Evolutionary conservation across 2,329 filamentous ascomycete genomes (phyloP).

Genomic region (Sodiomyces alkalinus): DNA sequence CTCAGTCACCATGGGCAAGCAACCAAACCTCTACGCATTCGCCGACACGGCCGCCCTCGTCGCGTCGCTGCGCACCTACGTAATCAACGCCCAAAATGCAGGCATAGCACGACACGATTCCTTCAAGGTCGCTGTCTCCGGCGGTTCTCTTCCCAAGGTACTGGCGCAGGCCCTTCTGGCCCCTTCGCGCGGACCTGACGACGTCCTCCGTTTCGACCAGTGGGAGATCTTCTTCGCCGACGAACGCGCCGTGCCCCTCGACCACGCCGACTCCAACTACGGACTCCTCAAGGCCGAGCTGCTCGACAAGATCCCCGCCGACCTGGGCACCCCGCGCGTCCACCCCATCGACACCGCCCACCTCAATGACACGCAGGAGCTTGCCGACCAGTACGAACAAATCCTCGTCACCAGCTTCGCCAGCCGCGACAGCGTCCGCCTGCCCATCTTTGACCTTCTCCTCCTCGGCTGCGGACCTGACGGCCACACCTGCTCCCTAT

Average conservation of each 20-base stretch:
- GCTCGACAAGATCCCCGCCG: slow-evolving; percentile 69
- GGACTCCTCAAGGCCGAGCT: slow-evolving; percentile 73
- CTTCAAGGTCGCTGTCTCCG: slow-evolving; percentile 89
- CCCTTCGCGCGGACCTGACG: slow-evolving; percentile 32
- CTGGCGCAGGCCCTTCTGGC: slow-evolving; percentile 72
- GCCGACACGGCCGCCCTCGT: slow-evolving; percentile 54
- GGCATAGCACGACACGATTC: slow-evolving; percentile 64
- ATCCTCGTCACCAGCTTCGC: slow-evolving; percentile 75
- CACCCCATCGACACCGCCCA: slow-evolving; percentile 56
- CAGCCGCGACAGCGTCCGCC: slow-evolving; percentile 79
- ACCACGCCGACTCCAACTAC: slow-evolving; percentile 92
- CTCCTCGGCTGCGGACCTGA: slow-evolving; percentile 90
- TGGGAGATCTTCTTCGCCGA: slow-evolving; percentile 99
- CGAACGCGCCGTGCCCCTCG: slow-evolving; percentile 83
- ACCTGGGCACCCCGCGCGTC: slow-evolving; percentile 51
- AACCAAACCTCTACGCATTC: slow-evolving; percentile 70
- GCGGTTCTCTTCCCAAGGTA: slow-evolving; percentile 79
- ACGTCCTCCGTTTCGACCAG: slow-evolving; percentile 60
- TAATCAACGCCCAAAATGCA: slow-evolving; percentile 67
- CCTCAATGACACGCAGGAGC: slow-evolving; percentile 71
- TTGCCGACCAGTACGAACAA: slow-evolving; percentile 90
- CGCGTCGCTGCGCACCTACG: slow-evolving; percentile 61
- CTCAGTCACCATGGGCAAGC: slow-evolving; percentile 33
- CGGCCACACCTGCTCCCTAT: slow-evolving; percentile 92
- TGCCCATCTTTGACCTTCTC: slow-evolving; percentile 89